These are phyloP conservation scores for Kalmusia sp. DNA, from an alignment of 2,329 filamentous ascomycete species.

Conservation along the genomic window DNA sequence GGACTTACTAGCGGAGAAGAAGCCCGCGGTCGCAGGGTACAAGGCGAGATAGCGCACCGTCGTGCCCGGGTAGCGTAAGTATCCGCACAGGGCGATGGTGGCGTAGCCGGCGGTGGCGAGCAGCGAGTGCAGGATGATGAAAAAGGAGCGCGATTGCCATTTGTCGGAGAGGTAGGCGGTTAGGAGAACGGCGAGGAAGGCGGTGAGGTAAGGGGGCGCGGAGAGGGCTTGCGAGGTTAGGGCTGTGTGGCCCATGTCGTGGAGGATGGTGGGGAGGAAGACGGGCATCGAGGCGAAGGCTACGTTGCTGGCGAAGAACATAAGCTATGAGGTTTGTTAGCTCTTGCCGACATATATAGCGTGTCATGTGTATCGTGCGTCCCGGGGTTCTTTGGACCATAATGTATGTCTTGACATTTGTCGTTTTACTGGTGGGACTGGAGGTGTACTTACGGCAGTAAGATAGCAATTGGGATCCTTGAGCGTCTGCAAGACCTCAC, in stretches of 20 bases:
- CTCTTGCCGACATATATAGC: too few relatives aligned
- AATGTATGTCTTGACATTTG: too few relatives aligned
- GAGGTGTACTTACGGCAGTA: conserved; percentile 61
- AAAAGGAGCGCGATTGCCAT: conserved; percentile 65
- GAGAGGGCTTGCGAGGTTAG: conserved; percentile 77
- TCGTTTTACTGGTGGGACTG: not conserved
- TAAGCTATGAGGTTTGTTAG: conserved; percentile 57
- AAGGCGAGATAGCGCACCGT: conserved; percentile 73
- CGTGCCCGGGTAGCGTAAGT: conserved; percentile 40
- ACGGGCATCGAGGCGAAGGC: conserved; percentile 88
- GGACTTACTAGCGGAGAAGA: conserved; percentile 90
- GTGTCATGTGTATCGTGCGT: too few relatives aligned
- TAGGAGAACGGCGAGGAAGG: conserved; percentile 74
- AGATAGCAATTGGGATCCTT: conserved; percentile 75
- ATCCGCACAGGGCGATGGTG: conserved; percentile 66
- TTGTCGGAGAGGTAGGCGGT: conserved; percentile 78
- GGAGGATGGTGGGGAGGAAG: conserved; percentile 82
- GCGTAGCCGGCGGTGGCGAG: conserved; percentile 68
- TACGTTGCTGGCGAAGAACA: conserved; percentile 89
- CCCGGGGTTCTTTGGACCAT: too few relatives aligned
- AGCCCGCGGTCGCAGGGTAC: conserved; percentile 79
- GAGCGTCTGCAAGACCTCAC: conserved; percentile 66
- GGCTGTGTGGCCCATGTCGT: conserved; percentile 74
- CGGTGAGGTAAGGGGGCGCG: conserved; percentile 79
- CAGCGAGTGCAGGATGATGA: conserved; percentile 73